Percentiles rank a stretch among this genome's conserved stretches.
phyloP scores from a whole-genome alignment of 495 filamentous ascomycete genomes.

The Aspergillus baeticus region DNA sequence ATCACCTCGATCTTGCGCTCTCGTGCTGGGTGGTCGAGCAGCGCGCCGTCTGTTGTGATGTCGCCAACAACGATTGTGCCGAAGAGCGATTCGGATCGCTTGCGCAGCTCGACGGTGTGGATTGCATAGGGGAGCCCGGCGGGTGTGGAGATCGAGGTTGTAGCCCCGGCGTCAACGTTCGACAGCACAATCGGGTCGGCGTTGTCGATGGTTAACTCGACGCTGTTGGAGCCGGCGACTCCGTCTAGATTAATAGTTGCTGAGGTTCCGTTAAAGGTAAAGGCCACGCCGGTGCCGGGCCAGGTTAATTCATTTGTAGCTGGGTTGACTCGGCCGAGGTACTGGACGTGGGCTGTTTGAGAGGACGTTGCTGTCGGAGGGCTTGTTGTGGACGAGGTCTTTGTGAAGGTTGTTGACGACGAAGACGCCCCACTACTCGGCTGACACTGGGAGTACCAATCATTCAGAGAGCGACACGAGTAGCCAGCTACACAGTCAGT shows the following conservation, averaged over 20 bases:
- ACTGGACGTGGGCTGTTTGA: background rate
- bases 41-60: background rate
- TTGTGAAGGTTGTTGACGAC: background rate
- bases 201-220: no score
- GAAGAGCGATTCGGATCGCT: background rate
- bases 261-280: background rate
- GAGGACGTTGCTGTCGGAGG: background rate
- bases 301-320: background rate
- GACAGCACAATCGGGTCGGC: no score
- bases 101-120: slow-evolving; percentile 1
- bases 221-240: background rate
- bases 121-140: background rate
- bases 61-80: background rate
- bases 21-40: background rate
- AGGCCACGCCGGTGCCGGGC: background rate
- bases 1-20: background rate
- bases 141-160: no score
- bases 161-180: no score
- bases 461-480: background rate
- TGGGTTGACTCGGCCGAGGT: background rate
- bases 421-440: background rate
- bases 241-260: background rate
- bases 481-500: background rate
- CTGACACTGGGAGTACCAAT: background rate
- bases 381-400: background rate